Base-by-base conservation (phyloP, 2,329 filamentous ascomycete species). In the Fusarium nygamai region DNA sequence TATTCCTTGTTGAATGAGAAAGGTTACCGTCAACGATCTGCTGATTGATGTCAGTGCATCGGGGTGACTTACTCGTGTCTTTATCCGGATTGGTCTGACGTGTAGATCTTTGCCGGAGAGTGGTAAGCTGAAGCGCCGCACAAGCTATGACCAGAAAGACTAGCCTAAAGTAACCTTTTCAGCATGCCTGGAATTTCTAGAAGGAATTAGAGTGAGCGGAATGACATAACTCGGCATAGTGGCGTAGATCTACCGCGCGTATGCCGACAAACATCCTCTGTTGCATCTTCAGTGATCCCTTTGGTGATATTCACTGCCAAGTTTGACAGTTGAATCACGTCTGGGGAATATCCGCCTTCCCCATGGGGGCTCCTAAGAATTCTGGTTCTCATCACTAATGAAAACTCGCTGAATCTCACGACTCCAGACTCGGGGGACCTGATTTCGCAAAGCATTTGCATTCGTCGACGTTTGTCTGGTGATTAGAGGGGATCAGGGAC, bases 401-500 rank as follows among this genome's bases (percentile, higher is more conserved):
- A 34, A 65, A 70, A 70, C 66, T 48, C 51, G 6, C 0, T 12
- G 6, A 31, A 59, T 43, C 31, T 67, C 33, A 48, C 44, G 50
- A 44, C 41, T 60, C 53, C 34, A 48, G 34, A 41, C 41, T 33
- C 27, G 11, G 4, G n/a, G 38, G 34, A 10, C 20, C 24, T 36
- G 27, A 63, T 44, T 38, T 27, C 13, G 27, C 17, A 6, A 39
- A 39, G 43, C 43, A 66, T 63, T 54, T 46, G 36, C 41, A 59
- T 60, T 50, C 31, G n/a, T 36, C 47, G 31, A 24, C 47, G 24
- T 34, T 34, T 47, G 44, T 73, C 71, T 71, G 53, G 44, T 71
- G 71, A 74, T 71, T 36, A 59, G 39, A 58, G 48, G 38, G 67
- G 53, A 51, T 60, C 60, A 70, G 43, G 70, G 65, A 73, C 69